Base-by-base conservation (phyloP, 164 flowering plant species). In the Macadamia integrifolia region DNA sequence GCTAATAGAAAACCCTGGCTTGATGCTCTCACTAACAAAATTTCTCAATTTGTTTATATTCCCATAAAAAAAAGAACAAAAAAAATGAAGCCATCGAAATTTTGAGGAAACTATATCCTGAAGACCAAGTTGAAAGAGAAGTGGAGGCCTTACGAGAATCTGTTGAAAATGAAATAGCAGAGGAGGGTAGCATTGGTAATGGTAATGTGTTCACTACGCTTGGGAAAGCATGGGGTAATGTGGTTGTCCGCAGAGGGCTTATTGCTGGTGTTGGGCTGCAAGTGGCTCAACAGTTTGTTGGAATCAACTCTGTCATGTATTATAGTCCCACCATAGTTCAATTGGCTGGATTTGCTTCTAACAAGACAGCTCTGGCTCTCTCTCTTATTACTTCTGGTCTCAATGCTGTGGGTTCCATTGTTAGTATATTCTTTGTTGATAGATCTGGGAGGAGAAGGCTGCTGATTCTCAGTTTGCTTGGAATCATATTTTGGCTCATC, bases 271-370 rank as follows among this genome's bases (percentile, higher is more conserved):
- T 94, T n/a, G 84, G 88, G 6, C 80, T 78, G 35, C 98, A 94
- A 80, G 91, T 94, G 17, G 88, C 86, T 17, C 98, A 94, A 72
- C 98, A 94, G 66, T 86, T 88, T 77, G 90, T 86, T 13, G 98
- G 98, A 6, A 92, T 94, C 40, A 94, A 94, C 79, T 86, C 95
- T 0, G 95, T 94, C 72, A 86, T 92, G 95, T 94, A 90, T 59
- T 94, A 92, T 77, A 88, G 90, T 46, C 91, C 96, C 14, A 84
- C 80, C 10, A 86, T 76, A 23, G 88, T 91, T 59, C 98, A 94
- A 71, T 77, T 92, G 35, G 98, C 98, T 1, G 98, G 98, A 15
- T 83, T 79, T 61, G 98, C 98, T 7, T 91, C 96, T 14, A 94
- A 94, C 59, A 40, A 66, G 69, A 83, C 89, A 6, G 96, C 98